Percentiles rank a stretch among this genome's conserved stretches.
phyloP scores from a whole-genome alignment of 768 basidiomycete species.

The Gymnopilus dilepis region DNA sequence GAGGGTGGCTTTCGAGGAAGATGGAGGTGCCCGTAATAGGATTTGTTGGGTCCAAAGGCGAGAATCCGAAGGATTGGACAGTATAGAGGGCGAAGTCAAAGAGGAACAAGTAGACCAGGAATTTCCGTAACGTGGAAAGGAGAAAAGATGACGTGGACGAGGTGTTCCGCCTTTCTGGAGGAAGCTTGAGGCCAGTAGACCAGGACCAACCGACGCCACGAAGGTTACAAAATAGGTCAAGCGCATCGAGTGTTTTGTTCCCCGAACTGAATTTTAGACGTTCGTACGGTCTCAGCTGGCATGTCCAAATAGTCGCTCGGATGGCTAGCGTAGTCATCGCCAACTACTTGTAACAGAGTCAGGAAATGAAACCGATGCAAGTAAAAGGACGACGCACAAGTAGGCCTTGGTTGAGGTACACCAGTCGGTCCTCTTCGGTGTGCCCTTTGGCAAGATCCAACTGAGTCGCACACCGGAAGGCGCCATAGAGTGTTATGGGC shows the following conservation, averaged over 20 bases:
- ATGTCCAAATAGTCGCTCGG: slow-evolving; percentile 47
- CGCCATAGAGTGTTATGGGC: slow-evolving; percentile 50
- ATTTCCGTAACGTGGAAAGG: slow-evolving; percentile 36
- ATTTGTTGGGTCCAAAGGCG: slow-evolving; percentile 40
- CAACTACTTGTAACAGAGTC: slow-evolving; percentile 35
- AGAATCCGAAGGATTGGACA: slow-evolving; percentile 51
- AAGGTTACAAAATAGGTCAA: slow-evolving; percentile 55
- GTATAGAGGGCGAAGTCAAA: slow-evolving; percentile 52
- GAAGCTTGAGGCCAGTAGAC: slow-evolving; percentile 49
- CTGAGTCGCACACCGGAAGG: slow-evolving; percentile 48
- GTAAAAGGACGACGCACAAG: slow-evolving; percentile 37
- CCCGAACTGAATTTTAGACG: slow-evolving; percentile 29
- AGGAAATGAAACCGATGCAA: background rate
- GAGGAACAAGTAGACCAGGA: slow-evolving; percentile 40
- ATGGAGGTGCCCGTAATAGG: slow-evolving; percentile 43
- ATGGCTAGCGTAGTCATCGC: slow-evolving; percentile 40
- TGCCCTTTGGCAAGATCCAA: slow-evolving; percentile 45
- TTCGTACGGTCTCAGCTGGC: slow-evolving; percentile 37
- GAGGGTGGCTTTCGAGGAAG: slow-evolving; percentile 44
- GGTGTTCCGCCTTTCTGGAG: slow-evolving; percentile 46
- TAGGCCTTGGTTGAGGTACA: slow-evolving; percentile 50
- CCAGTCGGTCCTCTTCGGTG: slow-evolving; percentile 37
- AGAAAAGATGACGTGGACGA: slow-evolving; percentile 43
- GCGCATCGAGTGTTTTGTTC: slow-evolving; percentile 42
- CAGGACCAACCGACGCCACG: slow-evolving; percentile 70